Conservation (phyloP, 1,284 basidiomycete genomes). For the Leccinum griseonigrum region DNA sequence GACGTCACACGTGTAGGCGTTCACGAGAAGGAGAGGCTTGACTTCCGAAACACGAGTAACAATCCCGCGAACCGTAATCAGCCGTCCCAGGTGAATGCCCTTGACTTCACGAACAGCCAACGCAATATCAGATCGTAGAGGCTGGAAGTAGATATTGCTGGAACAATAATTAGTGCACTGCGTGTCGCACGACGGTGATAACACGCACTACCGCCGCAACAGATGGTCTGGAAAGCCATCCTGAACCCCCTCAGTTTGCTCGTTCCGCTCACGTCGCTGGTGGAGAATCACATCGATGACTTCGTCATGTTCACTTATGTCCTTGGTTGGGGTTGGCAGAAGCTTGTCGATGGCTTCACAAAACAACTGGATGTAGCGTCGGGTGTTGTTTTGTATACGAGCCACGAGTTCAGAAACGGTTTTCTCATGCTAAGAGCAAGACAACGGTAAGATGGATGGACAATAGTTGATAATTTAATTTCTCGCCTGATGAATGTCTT, state of each 20-base stretch:
- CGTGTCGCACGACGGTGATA: background rate
- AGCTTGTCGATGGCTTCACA: constrained; percentile 88
- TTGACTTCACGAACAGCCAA: constrained; percentile 92
- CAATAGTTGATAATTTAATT: constrained; percentile 4
- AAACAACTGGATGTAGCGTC: constrained; percentile 90
- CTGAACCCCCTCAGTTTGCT: constrained; percentile 64
- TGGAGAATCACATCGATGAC: constrained; percentile 95
- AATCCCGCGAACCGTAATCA: constrained; percentile 96
- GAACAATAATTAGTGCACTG: constrained; percentile 19
- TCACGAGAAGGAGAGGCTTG: constrained; percentile 95
- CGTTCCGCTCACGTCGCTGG: constrained; percentile 88
- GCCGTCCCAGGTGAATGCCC: constrained; percentile 81
- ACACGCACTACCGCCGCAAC: constrained; percentile 88
- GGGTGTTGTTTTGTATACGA: constrained; percentile 82
- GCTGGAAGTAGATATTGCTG: constrained; percentile 93
- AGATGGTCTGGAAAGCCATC: constrained; percentile 87
- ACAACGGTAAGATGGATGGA: background rate
- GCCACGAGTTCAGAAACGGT: constrained; percentile 64
- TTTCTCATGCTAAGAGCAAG: constrained; percentile 51
- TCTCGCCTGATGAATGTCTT: constrained; percentile 71
- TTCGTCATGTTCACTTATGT: constrained; percentile 86
- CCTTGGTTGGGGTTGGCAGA: constrained; percentile 84
- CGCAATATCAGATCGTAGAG: constrained; percentile 67
- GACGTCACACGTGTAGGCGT: constrained; percentile 98
- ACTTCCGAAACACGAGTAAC: constrained; percentile 99